Evolutionary conservation across 345 rosid genomes (phyloP), one percentile per base, ranked within the genome.

Genomic region (Rhodomyrtus tomentosa): DNA sequence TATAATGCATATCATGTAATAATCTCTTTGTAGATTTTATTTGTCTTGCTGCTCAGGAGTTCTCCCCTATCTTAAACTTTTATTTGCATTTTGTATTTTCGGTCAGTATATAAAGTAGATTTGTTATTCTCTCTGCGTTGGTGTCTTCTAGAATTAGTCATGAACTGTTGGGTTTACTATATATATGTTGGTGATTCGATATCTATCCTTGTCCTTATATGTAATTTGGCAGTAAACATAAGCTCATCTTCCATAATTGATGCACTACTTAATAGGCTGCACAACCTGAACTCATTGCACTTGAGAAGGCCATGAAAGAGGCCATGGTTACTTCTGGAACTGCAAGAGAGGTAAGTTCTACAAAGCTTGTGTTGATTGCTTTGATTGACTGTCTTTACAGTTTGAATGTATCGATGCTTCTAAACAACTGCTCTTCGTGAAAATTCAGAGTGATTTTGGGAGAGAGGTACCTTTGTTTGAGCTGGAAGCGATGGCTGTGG

Each of bases 391-490:
- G n/a, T 85, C 48, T 24, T 38, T 83, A 55, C 42, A 68, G n/a
- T 24, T 49, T 62, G 56, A 82, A 59, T 24, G 24, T 29, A 27
- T 49, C 59, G 5, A 21, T 82, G 53, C 50, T 29, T 13, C 42
- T 51, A 45, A 38, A n/a, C 84, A 83, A 20, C 36, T 83, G 52
- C 84, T 84, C 82, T 45, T 21, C 55, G 83, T 3, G 14, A 32
- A 18, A 55, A 20, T 86, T 27, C 87, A 98, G 99, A 82, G 89
- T 85, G 98, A 98, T 36, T 98, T 93, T 91, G 98, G 99, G 87
- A 93, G 96, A 90, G 95, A 94, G 88, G 93, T 98, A 88, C 96
- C 98, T 56, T 85, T 95, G 81, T 98, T 92, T 94, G 99, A 98
- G 90, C 96, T 94, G 86, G 99, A 96, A 86, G 98, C 99, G 56